Evolutionary conservation across 2,329 filamentous ascomycete species (phyloP), one percentile per base, ranked within the genome.

Genomic region (Ascochyta rabiei): DNA sequence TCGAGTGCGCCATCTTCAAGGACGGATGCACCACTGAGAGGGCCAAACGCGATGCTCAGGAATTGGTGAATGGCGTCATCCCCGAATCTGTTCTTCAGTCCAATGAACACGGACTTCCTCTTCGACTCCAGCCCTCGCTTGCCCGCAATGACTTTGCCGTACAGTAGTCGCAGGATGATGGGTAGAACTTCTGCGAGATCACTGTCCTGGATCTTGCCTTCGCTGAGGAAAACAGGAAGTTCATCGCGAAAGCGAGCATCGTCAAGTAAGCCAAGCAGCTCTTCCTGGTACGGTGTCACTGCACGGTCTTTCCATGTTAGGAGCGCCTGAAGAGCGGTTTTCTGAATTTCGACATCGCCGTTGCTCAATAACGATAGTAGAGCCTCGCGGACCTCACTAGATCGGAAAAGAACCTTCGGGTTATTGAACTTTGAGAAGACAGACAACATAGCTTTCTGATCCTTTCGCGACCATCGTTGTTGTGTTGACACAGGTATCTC

Each of bases 221-320:
- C 84, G 80, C 34, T 85, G 79, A 99, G 83, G 61, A 99, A 89
- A 4, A 95, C 86, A 0, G 91, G 89, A n/a, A 99, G 82, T 71
- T 98, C 93, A 68, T 98, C 95, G 69, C 92, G 91, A 77, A 98
- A 96, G 43, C 90, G 85, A 21, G 90, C 87, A 59, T 98, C 95
- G 62, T 99, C 95, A 8, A 98, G 83, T 2, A 99, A 81, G 64
- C 91, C 93, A 58, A 91, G 83, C 21, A 99, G 77, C 63, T 93
- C 91, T 63, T 97, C 92, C 66, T 92, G 86, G 69, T 98, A 96
- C 0, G 87, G 82, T 56, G 83, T 83, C 44, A 99, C 81, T 8
- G 83, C 86, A 2, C 88, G 82, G 53, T 89, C 85, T 73, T 96
- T 98, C 93, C 95, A 99, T 0, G 91, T 86, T 47, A 97, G 81